Conservation (phyloP, 1,139 yeast genomes). For the Waltiozyma sp. region DNA sequence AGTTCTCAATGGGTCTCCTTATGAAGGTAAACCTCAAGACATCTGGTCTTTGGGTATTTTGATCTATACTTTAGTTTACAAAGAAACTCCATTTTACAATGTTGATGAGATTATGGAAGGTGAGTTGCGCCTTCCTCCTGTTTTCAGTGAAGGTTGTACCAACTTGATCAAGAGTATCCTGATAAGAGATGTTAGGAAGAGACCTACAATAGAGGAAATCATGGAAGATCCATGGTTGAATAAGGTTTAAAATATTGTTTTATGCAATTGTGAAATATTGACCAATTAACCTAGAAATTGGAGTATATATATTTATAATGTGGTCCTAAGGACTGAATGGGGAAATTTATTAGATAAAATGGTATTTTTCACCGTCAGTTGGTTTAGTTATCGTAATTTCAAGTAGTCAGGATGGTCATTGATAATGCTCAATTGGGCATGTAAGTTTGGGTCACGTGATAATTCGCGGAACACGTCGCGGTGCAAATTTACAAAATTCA, state of each 20-base stretch:
- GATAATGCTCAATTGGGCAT: too few species aligned
- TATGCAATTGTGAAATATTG: too few species aligned
- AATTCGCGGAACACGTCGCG: background rate
- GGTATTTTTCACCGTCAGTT: too few species aligned
- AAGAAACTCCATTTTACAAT: constrained; percentile 90
- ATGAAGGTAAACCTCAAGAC: constrained; percentile 90
- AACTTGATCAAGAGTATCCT: constrained; percentile 54
- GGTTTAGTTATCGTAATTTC: too few species aligned
- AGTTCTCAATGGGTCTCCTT: constrained; percentile 77
- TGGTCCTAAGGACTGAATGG: too few species aligned
- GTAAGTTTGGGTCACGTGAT: too few species aligned
- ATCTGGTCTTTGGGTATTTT: constrained; percentile 94
- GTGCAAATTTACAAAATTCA: background rate
- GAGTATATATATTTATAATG: too few species aligned
- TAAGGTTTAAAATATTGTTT: background rate
- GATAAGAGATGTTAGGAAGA: constrained; percentile 45
- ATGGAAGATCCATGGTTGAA: constrained; percentile 58
- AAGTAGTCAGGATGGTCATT: too few species aligned
- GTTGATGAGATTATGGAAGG: constrained; percentile 94
- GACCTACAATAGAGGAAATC: constrained; percentile 70
- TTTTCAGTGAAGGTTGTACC: constrained; percentile 46
- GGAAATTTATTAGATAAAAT: too few species aligned
- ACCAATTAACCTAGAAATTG: too few species aligned
- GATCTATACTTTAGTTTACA: constrained; percentile 79
- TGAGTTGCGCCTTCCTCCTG: constrained; percentile 56